Percentiles rank a stretch among this genome's conserved stretches.
Conservation (phyloP, 768 basidiomycete genomes). For the Suillus ampliporus region DNA sequence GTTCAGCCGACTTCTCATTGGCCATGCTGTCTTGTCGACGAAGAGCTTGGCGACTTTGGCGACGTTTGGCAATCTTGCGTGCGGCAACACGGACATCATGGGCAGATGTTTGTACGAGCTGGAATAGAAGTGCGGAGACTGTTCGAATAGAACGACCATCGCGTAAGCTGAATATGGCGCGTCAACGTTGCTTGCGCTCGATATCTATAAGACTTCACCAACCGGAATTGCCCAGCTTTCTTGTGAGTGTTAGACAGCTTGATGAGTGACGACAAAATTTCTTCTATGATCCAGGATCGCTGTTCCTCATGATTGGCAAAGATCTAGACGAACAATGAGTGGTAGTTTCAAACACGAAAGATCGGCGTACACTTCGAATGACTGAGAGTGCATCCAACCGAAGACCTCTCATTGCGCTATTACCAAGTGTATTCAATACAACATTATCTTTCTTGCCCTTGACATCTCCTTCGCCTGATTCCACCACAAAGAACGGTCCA, state of each 20-base stretch:
- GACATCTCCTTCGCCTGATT: conserved; percentile 59
- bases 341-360: not conserved
- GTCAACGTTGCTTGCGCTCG: not conserved
- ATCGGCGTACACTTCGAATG: conserved; percentile 75
- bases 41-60: conserved; percentile 65
- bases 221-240: conserved; percentile 90
- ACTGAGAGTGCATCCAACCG: conserved; percentile 82
- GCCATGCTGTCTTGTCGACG: conserved; percentile 64
- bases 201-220: conserved; percentile 24
- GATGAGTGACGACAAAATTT: conserved; percentile 88
- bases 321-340: conserved; percentile 55
- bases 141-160: conserved; percentile 93
- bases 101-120: conserved; percentile 95
- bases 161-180: conserved; percentile 62
- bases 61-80: conserved; percentile 60
- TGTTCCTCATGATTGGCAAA: conserved; percentile 93
- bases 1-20: conserved; percentile 54
- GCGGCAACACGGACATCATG: conserved; percentile 84
- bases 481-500: conserved; percentile 92
- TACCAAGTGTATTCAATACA: conserved; percentile 70
- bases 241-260: conserved; percentile 91
- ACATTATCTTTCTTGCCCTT: conserved; percentile 62
- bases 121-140: conserved; percentile 89
- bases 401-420: conserved; percentile 80
- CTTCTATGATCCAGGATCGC: conserved; percentile 97